A percentile compares a stretch with the other conserved stretches of the same genome.
phyloP scores from a whole-genome alignment of 768 basidiomycete genomes.

The Mycena haematopus region DNA sequence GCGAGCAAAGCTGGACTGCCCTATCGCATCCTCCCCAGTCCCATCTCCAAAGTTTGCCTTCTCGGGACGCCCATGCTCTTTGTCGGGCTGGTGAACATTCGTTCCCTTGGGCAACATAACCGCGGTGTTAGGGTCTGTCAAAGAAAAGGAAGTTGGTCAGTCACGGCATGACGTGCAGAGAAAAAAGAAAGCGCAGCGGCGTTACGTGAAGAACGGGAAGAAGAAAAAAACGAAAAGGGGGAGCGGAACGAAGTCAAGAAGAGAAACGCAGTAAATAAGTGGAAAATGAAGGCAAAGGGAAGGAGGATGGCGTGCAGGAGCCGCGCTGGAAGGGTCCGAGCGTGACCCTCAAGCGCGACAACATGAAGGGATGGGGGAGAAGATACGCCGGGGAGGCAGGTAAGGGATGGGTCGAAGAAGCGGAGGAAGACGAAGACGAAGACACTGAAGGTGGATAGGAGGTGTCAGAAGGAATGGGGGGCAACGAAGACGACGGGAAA shows the following conservation, averaged over 20 bases:
- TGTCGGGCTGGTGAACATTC: constrained; percentile 43
- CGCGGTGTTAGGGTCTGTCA: constrained; percentile 31
- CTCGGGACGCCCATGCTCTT: constrained; percentile 47
- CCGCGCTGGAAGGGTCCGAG: constrained; percentile 13
- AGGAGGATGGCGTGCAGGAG: constrained; percentile 18
- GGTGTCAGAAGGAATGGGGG: constrained; percentile 1
- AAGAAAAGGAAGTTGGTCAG: neutral
- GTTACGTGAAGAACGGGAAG: constrained; percentile 12
- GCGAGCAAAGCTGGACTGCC: constrained; percentile 45
- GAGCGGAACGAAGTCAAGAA: constrained; percentile 6
- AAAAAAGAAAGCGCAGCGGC: constrained; percentile 1
- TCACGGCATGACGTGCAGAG: neutral
- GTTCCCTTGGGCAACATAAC: constrained; percentile 32
- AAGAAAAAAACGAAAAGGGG: neutral
- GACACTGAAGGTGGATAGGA: constrained; percentile 7
- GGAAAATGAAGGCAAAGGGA: constrained; percentile 25
- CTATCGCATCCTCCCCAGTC: constrained; percentile 29
- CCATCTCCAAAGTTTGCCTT: constrained; percentile 47
- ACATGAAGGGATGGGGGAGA: constrained; percentile 4
- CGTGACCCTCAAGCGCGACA: constrained; percentile 9
- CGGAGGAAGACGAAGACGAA: constrained; percentile 8
- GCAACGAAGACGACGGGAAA: neutral
- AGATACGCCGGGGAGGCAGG: neutral
- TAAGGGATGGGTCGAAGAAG: neutral
- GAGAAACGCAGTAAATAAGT: constrained; percentile 10